These are phyloP conservation scores for Talinum fruticosum DNA, from an alignment of 148 eudicot genomes.

Conservation along the genomic window DNA sequence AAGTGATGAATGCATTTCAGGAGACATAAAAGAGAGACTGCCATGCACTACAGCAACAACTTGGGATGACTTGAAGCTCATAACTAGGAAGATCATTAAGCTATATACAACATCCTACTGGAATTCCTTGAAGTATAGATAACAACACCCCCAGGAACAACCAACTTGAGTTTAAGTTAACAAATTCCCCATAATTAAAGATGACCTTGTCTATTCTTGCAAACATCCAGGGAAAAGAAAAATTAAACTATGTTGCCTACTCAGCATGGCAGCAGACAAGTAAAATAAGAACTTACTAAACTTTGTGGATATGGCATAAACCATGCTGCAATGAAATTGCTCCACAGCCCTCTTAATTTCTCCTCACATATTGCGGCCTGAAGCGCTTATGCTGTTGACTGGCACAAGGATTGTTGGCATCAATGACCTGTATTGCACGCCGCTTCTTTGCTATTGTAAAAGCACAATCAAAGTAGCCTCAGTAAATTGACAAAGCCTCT, in stretches of 20 bases:
- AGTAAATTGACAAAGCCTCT: neutral
- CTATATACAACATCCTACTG: neutral
- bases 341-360: neutral
- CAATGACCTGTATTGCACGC: neutral
- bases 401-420: neutral
- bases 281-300: neutral
- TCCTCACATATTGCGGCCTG: neutral
- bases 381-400: neutral
- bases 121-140: neutral
- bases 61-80: neutral
- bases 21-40: neutral
- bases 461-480: neutral
- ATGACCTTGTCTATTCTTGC: neutral
- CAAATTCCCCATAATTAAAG: neutral
- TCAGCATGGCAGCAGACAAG: neutral
- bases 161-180: neutral
- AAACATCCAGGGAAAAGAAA: neutral
- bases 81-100: neutral
- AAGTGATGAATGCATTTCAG: neutral
- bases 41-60: too few relatives aligned
- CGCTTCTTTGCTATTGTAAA: constrained; percentile 10
- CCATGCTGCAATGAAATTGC: neutral
- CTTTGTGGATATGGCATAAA: neutral
- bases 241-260: neutral
- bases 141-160: neutral